Conservation (phyloP, 192 early-diverging fungal genomes). For the Spinellus fusiger region DNA sequence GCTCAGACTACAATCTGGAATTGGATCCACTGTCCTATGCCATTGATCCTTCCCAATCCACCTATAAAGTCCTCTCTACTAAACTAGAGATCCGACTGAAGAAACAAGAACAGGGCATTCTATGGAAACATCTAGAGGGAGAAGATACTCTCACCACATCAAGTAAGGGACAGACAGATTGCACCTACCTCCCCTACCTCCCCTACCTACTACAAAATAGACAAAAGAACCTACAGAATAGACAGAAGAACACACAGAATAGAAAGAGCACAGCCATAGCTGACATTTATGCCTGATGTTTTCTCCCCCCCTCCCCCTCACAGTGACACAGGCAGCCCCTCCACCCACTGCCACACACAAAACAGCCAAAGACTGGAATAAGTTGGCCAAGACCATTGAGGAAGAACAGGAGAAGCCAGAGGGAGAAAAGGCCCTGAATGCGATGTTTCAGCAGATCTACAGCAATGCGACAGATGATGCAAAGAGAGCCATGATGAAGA, state of each 20-base stretch:
- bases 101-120: constrained; percentile 68
- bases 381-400: constrained; percentile 65
- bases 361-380: constrained; percentile 78
- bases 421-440: constrained; percentile 86
- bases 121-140: constrained; percentile 84
- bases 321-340: constrained; percentile 7
- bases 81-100: constrained; percentile 92
- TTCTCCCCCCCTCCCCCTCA: too few species aligned
- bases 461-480: constrained; percentile 85
- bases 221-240: too few species aligned
- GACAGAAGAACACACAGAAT: too few species aligned
- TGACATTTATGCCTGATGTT: too few species aligned
- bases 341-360: constrained; percentile 30
- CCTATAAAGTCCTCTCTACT: constrained; percentile 79
- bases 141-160: constrained; percentile 32
- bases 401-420: constrained; percentile 81
- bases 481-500: constrained; percentile 94
- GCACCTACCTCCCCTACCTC: too few species aligned
- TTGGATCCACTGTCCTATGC: constrained; percentile 82
- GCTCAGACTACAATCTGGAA: constrained; percentile 85
- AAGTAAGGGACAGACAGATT: too few species aligned
- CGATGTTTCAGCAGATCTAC: constrained; percentile 91
- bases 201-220: background rate
- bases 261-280: too few species aligned
- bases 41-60: constrained; percentile 65